These are phyloP conservation scores for Suhomyces atakaporum DNA, from an alignment of 1,139 yeast species.

Conservation along the genomic window DNA sequence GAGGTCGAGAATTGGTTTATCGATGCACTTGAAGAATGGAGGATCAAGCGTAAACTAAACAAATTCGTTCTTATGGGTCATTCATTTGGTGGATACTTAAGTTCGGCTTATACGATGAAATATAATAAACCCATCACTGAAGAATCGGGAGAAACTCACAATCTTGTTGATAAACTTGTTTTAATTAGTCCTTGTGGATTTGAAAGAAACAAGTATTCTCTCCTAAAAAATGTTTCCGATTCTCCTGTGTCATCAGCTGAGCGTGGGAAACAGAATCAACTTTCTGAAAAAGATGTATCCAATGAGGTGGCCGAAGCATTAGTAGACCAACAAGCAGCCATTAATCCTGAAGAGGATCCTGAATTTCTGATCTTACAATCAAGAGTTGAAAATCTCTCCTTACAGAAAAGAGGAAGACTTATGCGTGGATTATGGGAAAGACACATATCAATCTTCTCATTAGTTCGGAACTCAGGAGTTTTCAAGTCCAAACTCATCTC, in stretches of 20 bases:
- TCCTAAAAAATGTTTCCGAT: constrained; percentile 22
- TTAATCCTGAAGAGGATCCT: constrained; percentile 3
- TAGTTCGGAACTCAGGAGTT: constrained; percentile 41
- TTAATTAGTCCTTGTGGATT: constrained; percentile 48
- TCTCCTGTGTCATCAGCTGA: constrained; percentile 16
- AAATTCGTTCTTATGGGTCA: constrained; percentile 82
- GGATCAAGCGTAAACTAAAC: constrained; percentile 54
- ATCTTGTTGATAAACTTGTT: neutral
- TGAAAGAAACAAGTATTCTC: constrained; percentile 39
- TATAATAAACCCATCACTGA: constrained; percentile 37
- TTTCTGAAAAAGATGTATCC: constrained; percentile 15
- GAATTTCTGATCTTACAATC: constrained; percentile 9
- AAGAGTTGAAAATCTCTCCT: constrained; percentile 8
- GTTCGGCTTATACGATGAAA: constrained; percentile 73
- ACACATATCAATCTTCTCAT: constrained; percentile 41
- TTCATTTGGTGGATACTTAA: constrained; percentile 89
- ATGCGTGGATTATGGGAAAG: constrained; percentile 38
- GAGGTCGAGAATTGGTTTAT: constrained; percentile 73
- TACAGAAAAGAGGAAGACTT: constrained; percentile 25
- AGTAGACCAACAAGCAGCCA: neutral
- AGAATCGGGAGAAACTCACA: neutral
- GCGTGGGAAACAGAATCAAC: constrained; percentile 18
- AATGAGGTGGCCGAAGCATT: constrained; percentile 9
- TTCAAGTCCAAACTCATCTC: constrained; percentile 39
- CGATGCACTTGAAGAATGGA: constrained; percentile 85